Conservation (phyloP, 257 asterid genomes). For the Eucommia ulmoides region DNA sequence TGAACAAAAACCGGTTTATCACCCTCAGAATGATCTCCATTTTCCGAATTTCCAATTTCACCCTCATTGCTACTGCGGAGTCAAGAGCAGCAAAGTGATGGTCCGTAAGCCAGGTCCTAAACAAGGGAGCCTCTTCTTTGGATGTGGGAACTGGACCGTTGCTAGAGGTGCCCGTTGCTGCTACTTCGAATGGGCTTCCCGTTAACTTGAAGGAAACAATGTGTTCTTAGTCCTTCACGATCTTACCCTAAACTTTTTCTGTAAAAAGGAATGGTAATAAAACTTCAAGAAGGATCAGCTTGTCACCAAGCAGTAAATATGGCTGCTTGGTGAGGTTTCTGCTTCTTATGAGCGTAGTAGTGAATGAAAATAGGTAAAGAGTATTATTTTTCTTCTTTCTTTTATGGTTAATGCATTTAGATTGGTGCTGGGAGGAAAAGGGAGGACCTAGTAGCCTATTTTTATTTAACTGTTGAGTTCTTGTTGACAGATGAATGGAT, state of each 20-base stretch:
- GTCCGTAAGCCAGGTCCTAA: conserved; percentile 71
- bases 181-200: conserved; percentile 61
- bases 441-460: conserved; percentile 7
- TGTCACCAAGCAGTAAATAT: conserved; percentile 8
- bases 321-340: conserved; percentile 9
- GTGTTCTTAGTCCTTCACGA: conserved; percentile 9
- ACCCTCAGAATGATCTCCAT: conserved; percentile 26
- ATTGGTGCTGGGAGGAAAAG: neutral
- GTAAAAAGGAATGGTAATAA: conserved; percentile 16
- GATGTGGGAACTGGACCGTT: conserved; percentile 83
- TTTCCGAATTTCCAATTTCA: conserved; percentile 25
- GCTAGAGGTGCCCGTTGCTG: conserved; percentile 80
- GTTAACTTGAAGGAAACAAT: conserved; percentile 17
- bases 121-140: conserved; percentile 69
- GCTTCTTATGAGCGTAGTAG: too few relatives aligned
- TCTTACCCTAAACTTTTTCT: conserved; percentile 5
- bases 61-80: conserved; percentile 66
- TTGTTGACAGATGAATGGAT: conserved; percentile 19
- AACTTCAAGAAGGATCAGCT: conserved; percentile 8
- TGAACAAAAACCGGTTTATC: conserved; percentile 24
- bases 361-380: conserved; percentile 18
- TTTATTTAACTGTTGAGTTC: conserved; percentile 14
- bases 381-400: conserved; percentile 17
- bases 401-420: conserved; percentile 2
- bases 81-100: conserved; percentile 55